A percentile compares a stretch with the other conserved stretches of the same genome.
Conservation (phyloP, 495 filamentous ascomycete genomes). For the Penicillium arizonense region DNA sequence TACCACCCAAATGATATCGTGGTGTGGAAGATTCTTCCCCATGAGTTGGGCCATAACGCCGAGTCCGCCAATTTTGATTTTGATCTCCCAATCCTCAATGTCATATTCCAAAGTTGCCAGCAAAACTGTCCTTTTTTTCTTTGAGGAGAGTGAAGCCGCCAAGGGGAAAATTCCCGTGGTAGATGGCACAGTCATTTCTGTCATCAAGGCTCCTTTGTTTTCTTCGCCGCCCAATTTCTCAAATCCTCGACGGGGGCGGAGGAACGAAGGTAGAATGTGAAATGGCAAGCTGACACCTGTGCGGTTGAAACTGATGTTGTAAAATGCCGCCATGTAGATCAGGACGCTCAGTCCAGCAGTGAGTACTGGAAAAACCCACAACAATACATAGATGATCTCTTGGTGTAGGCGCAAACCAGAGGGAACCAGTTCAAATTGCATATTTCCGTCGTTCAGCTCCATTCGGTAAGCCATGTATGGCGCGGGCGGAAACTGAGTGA, state of each 20-base stretch:
- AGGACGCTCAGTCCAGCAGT: slow-evolving; percentile 53
- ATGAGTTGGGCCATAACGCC: slow-evolving; percentile 71
- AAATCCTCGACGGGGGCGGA: slow-evolving; percentile 29
- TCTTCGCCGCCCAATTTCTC: slow-evolving; percentile 28
- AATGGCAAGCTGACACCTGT: slow-evolving; percentile 49
- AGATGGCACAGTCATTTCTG: no score
- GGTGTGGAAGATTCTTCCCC: slow-evolving; percentile 65
- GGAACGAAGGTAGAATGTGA: slow-evolving; percentile 37
- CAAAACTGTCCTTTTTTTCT: slow-evolving; percentile 53
- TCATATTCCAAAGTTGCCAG: slow-evolving; percentile 75
- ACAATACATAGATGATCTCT: slow-evolving; percentile 59
- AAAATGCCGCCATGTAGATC: slow-evolving; percentile 64
- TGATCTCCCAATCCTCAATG: slow-evolving; percentile 70
- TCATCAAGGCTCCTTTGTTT: slow-evolving; percentile 13
- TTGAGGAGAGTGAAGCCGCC: slow-evolving; percentile 31
- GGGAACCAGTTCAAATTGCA: slow-evolving; percentile 49
- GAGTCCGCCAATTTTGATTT: slow-evolving; percentile 72
- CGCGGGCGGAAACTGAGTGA: slow-evolving; percentile 48
- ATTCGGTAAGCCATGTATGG: slow-evolving; percentile 50
- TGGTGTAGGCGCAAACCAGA: slow-evolving; percentile 38
- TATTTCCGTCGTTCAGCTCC: slow-evolving; percentile 57
- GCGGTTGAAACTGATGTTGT: slow-evolving; percentile 71
- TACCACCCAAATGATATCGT: slow-evolving; percentile 71
- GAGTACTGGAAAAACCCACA: slow-evolving; percentile 53
- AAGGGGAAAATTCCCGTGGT: no score